Conservation (phyloP, 2,329 filamentous ascomycete species). For the Phoma sp. region DNA sequence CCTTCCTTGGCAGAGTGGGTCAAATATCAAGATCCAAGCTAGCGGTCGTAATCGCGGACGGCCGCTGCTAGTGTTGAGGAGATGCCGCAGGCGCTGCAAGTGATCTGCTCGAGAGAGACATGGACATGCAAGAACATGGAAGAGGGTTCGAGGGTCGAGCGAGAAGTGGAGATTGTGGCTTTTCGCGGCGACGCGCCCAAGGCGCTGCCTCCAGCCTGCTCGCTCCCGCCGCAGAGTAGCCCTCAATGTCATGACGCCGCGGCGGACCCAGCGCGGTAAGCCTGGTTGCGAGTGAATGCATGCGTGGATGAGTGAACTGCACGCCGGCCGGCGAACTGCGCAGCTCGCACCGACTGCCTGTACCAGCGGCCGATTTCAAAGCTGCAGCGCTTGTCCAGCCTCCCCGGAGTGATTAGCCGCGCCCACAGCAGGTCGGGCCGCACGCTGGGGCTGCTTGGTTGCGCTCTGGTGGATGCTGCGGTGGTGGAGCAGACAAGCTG, state of each 20-base stretch:
- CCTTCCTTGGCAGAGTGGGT: slow-evolving; percentile 22
- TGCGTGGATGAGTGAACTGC: too few relatives aligned
- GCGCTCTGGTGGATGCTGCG: not conserved
- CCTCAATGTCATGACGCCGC: slow-evolving; percentile 21
- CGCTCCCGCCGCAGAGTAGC: slow-evolving; percentile 11
- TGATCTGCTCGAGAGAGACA: slow-evolving; percentile 14
- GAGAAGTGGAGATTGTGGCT: slow-evolving; percentile 14
- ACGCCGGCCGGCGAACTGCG: not conserved
- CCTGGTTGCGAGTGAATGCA: not conserved
- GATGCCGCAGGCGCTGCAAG: slow-evolving; percentile 11
- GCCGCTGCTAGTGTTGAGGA: slow-evolving; percentile 33
- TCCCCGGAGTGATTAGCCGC: slow-evolving; percentile 3
- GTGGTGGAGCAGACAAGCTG: slow-evolving; percentile 13
- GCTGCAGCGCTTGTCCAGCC: not conserved
- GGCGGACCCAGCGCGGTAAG: slow-evolving; percentile 12
- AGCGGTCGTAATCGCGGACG: slow-evolving; percentile 37
- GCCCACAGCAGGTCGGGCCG: slow-evolving; percentile 4
- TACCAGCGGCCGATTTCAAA: not conserved
- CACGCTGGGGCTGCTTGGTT: not conserved
- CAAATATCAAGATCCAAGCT: slow-evolving; percentile 32
- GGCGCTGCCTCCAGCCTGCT: slow-evolving; percentile 10
- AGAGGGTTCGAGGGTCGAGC: slow-evolving; percentile 3
- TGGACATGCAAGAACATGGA: slow-evolving; percentile 5
- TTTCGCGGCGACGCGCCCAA: slow-evolving; percentile 13
- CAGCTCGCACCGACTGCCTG: not conserved